These are phyloP conservation scores for Rhizophora mangle DNA, from an alignment of 345 rosid species.

Conservation along the genomic window DNA sequence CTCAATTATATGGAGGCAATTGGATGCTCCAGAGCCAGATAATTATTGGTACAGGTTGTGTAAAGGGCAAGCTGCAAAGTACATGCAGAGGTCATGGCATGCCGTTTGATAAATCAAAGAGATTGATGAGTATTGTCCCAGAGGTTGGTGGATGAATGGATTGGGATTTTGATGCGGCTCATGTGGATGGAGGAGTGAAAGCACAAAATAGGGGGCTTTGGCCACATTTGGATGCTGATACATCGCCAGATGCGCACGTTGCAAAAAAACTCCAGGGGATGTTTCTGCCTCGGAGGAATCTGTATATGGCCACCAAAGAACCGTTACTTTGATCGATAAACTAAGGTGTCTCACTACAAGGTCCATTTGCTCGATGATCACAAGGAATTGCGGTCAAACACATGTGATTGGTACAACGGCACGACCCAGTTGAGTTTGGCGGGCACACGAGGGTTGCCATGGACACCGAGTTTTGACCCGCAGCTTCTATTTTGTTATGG, in stretches of 20 bases:
- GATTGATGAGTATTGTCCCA: conserved; percentile 82
- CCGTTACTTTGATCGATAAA: conserved; percentile 89
- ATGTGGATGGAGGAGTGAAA: conserved; percentile 76
- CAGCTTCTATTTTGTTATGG: no score
- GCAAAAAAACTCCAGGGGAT: conserved; percentile 54
- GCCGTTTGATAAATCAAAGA: conserved; percentile 91
- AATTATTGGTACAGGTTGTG: conserved; percentile 94
- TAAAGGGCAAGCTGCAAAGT: conserved; percentile 75
- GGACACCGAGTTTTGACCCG: conserved; percentile 92
- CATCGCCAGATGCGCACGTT: conserved; percentile 72
- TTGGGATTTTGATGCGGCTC: conserved; percentile 90
- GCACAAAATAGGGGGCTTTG: conserved; percentile 74
- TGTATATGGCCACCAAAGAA: conserved; percentile 79
- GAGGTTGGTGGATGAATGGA: conserved; percentile 84
- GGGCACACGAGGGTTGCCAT: conserved; percentile 97
- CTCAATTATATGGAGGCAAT: conserved; percentile 82
- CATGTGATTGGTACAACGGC: conserved; percentile 87
- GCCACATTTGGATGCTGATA: conserved; percentile 81
- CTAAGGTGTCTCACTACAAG: conserved; percentile 75
- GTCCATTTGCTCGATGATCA: conserved; percentile 85
- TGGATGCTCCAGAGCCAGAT: conserved; percentile 75
- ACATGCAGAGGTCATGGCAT: conserved; percentile 76
- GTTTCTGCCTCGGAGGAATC: conserved; percentile 70
- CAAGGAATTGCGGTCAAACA: conserved; percentile 65
- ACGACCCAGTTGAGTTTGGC: conserved; percentile 64